Percentiles rank a stretch among this genome's conserved stretches.
phyloP scores from a whole-genome alignment of 768 basidiomycete genomes.

The Rhodotorula babjevae region DNA sequence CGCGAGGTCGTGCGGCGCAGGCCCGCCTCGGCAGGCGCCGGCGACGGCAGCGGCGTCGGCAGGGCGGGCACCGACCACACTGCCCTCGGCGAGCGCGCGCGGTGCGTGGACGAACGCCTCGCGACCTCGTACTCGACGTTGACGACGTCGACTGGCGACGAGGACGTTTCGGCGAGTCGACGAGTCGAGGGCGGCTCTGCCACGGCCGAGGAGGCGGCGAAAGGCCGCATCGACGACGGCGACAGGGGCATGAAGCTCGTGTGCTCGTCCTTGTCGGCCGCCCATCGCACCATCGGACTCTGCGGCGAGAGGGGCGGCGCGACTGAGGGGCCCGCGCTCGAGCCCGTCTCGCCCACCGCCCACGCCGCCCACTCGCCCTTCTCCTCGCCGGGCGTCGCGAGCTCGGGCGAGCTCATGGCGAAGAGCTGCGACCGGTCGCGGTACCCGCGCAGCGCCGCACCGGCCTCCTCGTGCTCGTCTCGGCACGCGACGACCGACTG shows the following conservation, averaged over 20 bases:
- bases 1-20: not conserved
- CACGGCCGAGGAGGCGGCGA: not conserved
- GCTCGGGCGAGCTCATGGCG: constrained; percentile 25
- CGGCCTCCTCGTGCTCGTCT: not conserved
- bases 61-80: not conserved
- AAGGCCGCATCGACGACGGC: not conserved
- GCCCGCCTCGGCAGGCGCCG: not conserved
- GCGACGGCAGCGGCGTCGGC: not conserved
- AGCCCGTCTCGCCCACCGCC: no score
- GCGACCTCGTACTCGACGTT: not conserved
- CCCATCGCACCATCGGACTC: constrained; percentile 32
- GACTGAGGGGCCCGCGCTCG: no score
- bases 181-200: not conserved
- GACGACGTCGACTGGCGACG: not conserved
- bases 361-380: not conserved
- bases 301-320: not conserved
- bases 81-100: constrained; percentile 1
- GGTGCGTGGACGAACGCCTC: not conserved
- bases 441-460: constrained; percentile 8
- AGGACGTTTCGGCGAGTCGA: not conserved
- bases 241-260: constrained; percentile 17
- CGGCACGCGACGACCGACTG: not conserved
- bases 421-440: constrained; percentile 1
- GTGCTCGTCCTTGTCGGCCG: not conserved
- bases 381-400: constrained; percentile 10